Conservation (phyloP, 306 rosid species). For the Pyrus bretschneideri region DNA sequence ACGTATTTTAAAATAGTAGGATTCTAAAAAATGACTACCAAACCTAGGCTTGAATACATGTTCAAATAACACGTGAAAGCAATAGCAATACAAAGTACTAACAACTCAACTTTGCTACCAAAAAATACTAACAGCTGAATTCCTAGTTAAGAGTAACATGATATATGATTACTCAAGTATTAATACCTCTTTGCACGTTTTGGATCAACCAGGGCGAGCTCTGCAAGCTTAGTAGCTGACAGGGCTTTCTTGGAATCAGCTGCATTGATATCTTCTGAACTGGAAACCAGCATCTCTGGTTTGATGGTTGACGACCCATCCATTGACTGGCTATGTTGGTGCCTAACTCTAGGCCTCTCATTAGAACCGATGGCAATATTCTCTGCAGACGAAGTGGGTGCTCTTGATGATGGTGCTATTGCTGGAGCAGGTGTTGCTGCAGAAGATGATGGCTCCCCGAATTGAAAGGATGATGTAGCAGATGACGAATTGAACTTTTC, state of each 20-base stretch:
- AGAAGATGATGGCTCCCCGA: constrained; percentile 56
- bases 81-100: not conserved
- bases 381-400: constrained; percentile 36
- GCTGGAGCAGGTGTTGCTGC: constrained; percentile 11
- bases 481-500: constrained; percentile 84
- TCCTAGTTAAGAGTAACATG: not conserved
- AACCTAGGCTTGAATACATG: not conserved
- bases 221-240: constrained; percentile 87
- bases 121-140: not conserved
- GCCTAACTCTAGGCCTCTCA: constrained; percentile 84
- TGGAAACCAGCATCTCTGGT: constrained; percentile 71
- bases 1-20: not conserved
- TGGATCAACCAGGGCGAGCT: constrained; percentile 86
- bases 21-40: not conserved
- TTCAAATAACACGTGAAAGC: not conserved
- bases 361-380: constrained; percentile 27
- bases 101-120: not conserved
- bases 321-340: constrained; percentile 97
- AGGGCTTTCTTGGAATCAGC: constrained; percentile 75
- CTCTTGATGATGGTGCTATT: constrained; percentile 21
- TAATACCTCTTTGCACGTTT: constrained; percentile 89
- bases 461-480: constrained; percentile 59
- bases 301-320: constrained; percentile 82
- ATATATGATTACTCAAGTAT: not conserved
- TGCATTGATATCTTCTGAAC: constrained; percentile 61